Conservation (phyloP, 1,284 basidiomycete genomes). For the Rhodotorula sp. region DNA sequence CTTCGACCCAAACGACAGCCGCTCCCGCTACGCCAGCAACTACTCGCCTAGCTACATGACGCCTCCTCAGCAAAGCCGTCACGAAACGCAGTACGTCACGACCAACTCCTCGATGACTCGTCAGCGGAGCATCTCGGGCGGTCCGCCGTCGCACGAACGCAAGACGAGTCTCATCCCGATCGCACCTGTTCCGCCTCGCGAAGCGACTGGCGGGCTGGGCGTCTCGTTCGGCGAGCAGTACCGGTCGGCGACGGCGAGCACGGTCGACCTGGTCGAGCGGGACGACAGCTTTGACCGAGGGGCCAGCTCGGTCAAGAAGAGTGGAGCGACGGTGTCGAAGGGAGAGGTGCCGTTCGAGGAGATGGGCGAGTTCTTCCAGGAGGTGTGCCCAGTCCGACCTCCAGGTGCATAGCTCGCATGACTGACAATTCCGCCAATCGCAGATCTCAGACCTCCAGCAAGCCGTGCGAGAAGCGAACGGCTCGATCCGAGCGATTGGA, state of each 20-base stretch:
- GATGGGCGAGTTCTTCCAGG: constrained; percentile 31
- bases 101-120: constrained; percentile 8
- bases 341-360: constrained; percentile 32
- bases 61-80: background rate
- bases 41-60: background rate
- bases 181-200: background rate
- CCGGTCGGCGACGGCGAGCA: constrained; percentile 15
- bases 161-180: background rate
- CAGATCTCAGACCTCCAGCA: constrained; percentile 39
- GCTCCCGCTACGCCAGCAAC: background rate
- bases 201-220: background rate
- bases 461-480: constrained; percentile 33
- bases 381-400: constrained; percentile 6
- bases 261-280: constrained; percentile 22
- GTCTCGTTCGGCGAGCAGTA: background rate
- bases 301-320: background rate
- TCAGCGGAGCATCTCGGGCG: constrained; percentile 18
- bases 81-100: constrained; percentile 18
- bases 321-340: constrained; percentile 7
- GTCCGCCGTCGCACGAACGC: background rate
- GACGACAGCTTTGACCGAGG: constrained; percentile 1
- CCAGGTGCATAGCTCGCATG: background rate
- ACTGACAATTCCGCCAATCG: background rate
- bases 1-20: constrained; percentile 26
- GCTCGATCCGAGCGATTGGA: constrained; percentile 32